Percentiles rank a stretch among this genome's conserved stretches.
Conservation (phyloP, 768 basidiomycete genomes). For the Pisolithus tinctorius region DNA sequence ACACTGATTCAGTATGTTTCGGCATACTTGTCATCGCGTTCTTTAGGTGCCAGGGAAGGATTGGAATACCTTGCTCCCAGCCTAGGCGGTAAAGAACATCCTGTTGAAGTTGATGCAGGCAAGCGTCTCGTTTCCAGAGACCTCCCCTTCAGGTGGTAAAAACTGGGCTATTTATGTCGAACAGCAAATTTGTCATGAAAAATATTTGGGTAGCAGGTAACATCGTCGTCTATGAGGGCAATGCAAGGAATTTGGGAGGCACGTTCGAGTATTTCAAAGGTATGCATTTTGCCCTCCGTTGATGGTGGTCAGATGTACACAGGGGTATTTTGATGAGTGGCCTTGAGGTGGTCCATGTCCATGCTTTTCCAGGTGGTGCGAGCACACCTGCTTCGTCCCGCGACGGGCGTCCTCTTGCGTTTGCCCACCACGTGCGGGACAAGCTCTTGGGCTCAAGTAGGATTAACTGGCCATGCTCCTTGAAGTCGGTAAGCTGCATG, state of each 20-base stretch:
- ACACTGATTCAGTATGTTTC: no score
- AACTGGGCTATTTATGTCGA: conserved; percentile 47
- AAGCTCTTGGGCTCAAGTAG: background rate
- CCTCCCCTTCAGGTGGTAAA: conserved; percentile 55
- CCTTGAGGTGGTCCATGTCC: conserved; percentile 36
- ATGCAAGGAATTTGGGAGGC: conserved; percentile 42
- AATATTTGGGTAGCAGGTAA: conserved; percentile 56
- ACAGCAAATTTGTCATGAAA: conserved; percentile 72
- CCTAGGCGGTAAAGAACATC: conserved; percentile 9
- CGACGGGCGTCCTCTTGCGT: conserved; percentile 25
- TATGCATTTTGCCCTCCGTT: conserved; percentile 14
- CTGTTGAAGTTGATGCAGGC: conserved; percentile 37
- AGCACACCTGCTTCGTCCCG: conserved; percentile 59
- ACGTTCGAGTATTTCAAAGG: conserved; percentile 64
- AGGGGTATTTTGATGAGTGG: conserved; percentile 56
- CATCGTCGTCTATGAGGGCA: conserved; percentile 58
- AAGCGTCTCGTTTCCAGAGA: conserved; percentile 47
- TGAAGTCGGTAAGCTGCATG: no score
- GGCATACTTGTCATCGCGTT: no score
- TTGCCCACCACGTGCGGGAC: conserved; percentile 13
- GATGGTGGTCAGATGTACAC: conserved; percentile 49
- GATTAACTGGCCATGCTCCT: no score
- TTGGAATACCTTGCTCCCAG: conserved; percentile 57
- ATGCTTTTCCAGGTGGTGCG: conserved; percentile 45
- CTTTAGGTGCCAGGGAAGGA: conserved; percentile 62